Evolutionary conservation across 2,329 filamentous ascomycete species (phyloP), one percentile per base, ranked within the genome.

Genomic region (Fonsecaea erecta): DNA sequence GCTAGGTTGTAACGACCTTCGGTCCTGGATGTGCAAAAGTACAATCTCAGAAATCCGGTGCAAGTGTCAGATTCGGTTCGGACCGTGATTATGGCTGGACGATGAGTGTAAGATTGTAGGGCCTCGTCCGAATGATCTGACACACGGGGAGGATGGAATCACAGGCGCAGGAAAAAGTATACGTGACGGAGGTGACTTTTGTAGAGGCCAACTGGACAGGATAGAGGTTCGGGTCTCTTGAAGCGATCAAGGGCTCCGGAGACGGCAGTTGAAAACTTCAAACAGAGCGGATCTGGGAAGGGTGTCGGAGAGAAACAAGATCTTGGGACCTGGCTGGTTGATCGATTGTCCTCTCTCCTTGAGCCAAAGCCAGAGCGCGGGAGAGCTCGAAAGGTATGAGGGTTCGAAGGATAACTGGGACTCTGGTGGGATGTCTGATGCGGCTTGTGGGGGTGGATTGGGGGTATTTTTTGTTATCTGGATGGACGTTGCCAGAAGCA

Each of bases 71-170:
- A 26, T 28, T 51, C 46, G 57, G 57, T 7, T 52, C 57, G 57
- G 57, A 60, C 43, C 57, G 57, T 52, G 57, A 52, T 60, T 60
- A 60, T 37, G 26, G n/a, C 16, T 60, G 40, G 28, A n/a, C 52
- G 12, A 26, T 14, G 3, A 30, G 48, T 35, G 28, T 51, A n/a
- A 37, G 40, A 35, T 12, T 30, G 32, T 28, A 32, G 48, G 7
- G 30, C n/a, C 26, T 52, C 9, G n/a, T 12, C 9, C 11, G 14
- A 11, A 11, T 26, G n/a, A 18, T 12, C 40, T 51, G n/a, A 21
- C 21, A 30, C 28, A 21, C 18, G 12, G 18, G 18, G 43, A 4
- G 8, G 21, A 48, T 11, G 11, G 21, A 18, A 2, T 2, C 18
- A 12, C 11, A 24, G 9, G 18, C 9, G 18, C n/a, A 43, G 7